Conservation (phyloP, 2,329 filamentous ascomycete genomes). For the Lecanosticta acicola region DNA sequence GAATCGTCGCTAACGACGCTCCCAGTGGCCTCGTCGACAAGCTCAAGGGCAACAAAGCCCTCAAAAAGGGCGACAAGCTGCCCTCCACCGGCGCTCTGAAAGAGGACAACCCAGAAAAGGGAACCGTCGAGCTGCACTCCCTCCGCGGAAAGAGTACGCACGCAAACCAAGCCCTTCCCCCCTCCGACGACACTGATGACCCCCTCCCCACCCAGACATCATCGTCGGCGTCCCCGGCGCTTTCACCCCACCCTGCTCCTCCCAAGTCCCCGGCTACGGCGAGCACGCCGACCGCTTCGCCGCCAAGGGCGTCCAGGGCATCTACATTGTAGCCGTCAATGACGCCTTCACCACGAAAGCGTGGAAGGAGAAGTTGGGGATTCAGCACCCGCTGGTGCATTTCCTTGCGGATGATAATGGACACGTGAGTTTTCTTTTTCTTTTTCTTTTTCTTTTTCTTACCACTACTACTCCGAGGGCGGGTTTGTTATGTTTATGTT, state of each 20-base stretch:
- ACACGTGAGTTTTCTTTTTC: slow-evolving; percentile 18
- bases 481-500: too few relatives aligned
- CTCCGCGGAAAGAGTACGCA: slow-evolving; percentile 22
- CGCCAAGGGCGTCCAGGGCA: slow-evolving; percentile 25
- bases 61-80: slow-evolving; percentile 21
- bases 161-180: background rate
- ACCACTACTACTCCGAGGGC: too few relatives aligned
- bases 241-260: slow-evolving; percentile 26
- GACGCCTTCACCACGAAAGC: slow-evolving; percentile 25
- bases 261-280: slow-evolving; percentile 26
- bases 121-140: slow-evolving; percentile 21
- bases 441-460: too few relatives aligned
- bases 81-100: slow-evolving; percentile 19
- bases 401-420: slow-evolving; percentile 26
- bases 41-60: slow-evolving; percentile 19
- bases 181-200: background rate
- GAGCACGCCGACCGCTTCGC: slow-evolving; percentile 24
- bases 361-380: slow-evolving; percentile 26
- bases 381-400: slow-evolving; percentile 20
- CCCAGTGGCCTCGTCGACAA: slow-evolving; percentile 19
- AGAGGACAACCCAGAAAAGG: slow-evolving; percentile 24
- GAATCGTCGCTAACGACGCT: background rate
- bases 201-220: slow-evolving; percentile 12
- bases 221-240: slow-evolving; percentile 26
- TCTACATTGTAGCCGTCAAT: slow-evolving; percentile 28